These are phyloP conservation scores for Talaromyces funiculosus DNA, from an alignment of 2,329 filamentous ascomycete genomes.

Conservation along the genomic window DNA sequence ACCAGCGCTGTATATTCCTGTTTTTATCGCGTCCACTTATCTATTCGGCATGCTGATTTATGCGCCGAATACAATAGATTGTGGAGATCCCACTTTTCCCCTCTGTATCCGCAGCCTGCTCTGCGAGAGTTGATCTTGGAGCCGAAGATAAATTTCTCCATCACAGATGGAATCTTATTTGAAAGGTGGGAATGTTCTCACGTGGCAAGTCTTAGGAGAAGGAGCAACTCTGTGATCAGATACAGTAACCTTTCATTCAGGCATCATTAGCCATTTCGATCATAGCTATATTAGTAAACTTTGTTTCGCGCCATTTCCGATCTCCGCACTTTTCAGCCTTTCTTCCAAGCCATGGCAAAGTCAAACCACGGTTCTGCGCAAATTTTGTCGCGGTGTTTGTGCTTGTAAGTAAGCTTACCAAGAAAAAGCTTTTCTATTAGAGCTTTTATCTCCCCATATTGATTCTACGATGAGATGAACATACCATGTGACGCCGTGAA, in stretches of 20 bases:
- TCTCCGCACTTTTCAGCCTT: slow-evolving; percentile 3
- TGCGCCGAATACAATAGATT: not conserved
- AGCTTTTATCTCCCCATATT: not conserved
- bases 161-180: not conserved
- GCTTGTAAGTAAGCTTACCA: not conserved
- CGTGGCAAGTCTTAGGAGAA: not conserved
- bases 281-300: not conserved
- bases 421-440: not conserved
- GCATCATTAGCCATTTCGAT: not conserved
- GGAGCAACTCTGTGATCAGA: not conserved
- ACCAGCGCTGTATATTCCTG: not conserved
- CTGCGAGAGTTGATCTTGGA: not conserved
- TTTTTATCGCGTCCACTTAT: not conserved
- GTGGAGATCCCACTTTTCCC: not conserved
- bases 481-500: not conserved
- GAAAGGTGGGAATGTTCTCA: not conserved
- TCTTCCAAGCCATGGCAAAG: slow-evolving; percentile 2
- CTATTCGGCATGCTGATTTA: not conserved
- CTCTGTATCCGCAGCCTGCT: not conserved
- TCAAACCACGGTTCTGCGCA: not conserved
- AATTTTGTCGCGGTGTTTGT: not conserved
- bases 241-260: not conserved
- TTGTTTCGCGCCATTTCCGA: not conserved
- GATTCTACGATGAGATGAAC: not conserved
- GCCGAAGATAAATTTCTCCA: not conserved